Evolutionary conservation across 768 basidiomycete genomes (phyloP), one percentile per base, ranked within the genome.

Genomic region (Lactarius tabidus): DNA sequence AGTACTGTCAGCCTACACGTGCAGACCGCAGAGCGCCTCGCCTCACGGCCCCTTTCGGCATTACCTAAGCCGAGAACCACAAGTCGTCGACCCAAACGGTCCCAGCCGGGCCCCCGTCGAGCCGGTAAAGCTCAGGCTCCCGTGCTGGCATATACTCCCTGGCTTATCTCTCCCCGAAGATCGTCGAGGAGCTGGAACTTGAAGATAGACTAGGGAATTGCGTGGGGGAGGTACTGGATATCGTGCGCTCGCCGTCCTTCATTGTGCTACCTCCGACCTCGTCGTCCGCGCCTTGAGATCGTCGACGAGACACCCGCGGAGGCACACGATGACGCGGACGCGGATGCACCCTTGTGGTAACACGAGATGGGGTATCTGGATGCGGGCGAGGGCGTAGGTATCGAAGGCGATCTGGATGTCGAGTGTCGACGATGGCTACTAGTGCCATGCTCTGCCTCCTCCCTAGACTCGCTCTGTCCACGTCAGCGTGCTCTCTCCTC

Each of bases 31-130:
- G 81, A 82, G 59, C 82, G 85, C 15, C 84, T 96, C 78, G 79
- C 62, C 85, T 97, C 15, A 84, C 90, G 20, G 82, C 84, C 2
- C 78, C 84, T 23, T 90, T 85, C 67, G 81, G 83, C 38, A 78
- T 98, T 66, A 95, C 94, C 1, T 96, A 95, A 71, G 85, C 90
- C 3, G 95, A 98, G 79, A 95, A 72, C 80, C 96, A 3, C 93
- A 95, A 72, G 82, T 97, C 39, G 87, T 93, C n/a, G 97, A 98
- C 72, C 81, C 96, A 6, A 89, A n/a, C n/a, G n/a, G n/a, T n/a
- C n/a, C n/a, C n/a, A n/a, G n/a, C n/a, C n/a, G n/a, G n/a, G n/a
- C 88, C 1, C 95, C 95, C 2, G 87, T 85, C 8, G 81, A 86
- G 55, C 79, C 86, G 0, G 92, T 96, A 29, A 92, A 95, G 73